Evolutionary conservation across 2,329 filamentous ascomycete species (phyloP).

Genomic region (Trichoderma oligosporum): DNA sequence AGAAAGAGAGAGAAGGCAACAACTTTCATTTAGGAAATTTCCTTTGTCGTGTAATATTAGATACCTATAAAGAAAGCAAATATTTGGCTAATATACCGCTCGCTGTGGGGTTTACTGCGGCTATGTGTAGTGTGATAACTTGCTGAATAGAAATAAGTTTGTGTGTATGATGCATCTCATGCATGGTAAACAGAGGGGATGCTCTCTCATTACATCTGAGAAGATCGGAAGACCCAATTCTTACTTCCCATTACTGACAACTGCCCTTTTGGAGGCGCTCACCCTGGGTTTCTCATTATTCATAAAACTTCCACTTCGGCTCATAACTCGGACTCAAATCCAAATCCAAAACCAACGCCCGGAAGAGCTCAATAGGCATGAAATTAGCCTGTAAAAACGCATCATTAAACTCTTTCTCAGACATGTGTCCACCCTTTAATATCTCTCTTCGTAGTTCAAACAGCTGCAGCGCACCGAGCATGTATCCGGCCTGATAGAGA

Average conservation of each 20-base stretch:
- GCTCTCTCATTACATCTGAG: not conserved
- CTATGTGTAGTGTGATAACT: not conserved
- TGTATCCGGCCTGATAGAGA: conserved; percentile 57
- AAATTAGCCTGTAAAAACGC: conserved; percentile 46
- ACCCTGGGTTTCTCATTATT: conserved; percentile 6
- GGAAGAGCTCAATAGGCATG: conserved; percentile 53
- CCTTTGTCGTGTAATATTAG: conserved; percentile 7
- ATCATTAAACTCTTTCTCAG: conserved; percentile 56
- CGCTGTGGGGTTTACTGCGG: conserved; percentile 6
- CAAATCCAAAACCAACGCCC: conserved; percentile 44
- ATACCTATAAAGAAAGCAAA: not conserved
- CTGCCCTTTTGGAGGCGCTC: not conserved
- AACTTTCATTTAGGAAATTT: conserved; percentile 10
- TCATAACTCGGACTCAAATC: conserved; percentile 43
- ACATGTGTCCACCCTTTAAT: conserved; percentile 36
- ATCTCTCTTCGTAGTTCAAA: conserved; percentile 48
- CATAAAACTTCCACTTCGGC: conserved; percentile 50
- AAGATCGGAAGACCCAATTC: not conserved
- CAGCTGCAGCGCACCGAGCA: conserved; percentile 57
- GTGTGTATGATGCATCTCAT: not conserved
- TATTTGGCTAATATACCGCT: conserved; percentile 1
- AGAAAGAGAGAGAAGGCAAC: not conserved
- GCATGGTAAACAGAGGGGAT: not conserved
- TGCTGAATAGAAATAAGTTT: conserved; percentile 7
- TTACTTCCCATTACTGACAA: conserved; percentile 3